Base-by-base conservation (phyloP, 441 rosid genomes). In the Croton setiger region DNA sequence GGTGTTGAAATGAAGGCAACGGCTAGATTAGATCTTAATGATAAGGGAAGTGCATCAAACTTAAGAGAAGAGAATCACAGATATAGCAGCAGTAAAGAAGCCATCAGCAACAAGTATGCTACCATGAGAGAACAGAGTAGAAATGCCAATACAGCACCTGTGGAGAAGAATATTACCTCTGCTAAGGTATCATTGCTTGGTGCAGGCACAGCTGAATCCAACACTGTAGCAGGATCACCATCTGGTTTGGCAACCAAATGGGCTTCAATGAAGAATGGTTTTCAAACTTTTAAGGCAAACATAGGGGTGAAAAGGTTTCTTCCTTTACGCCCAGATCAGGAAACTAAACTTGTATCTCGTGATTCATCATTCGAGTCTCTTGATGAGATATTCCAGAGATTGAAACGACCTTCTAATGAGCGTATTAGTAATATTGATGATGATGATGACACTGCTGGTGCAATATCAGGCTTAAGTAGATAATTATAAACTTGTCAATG, bases 311-410 rank as follows among this genome's bases (percentile, higher is more conserved):
- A 83, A 73, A 91, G 76, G 71, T 88, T 92, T 78, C 83, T 89
- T 59, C 93, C 96, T 27, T 1, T 87, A 61, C 83, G 83, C 39
- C 96, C 85, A 75, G 78, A 39, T 20, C 87, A 74, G 78, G 92
- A 90, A 76, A 74, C 82, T 54, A 69, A 61, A 60, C 68, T 68
- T 0, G 21, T 76, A 20, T 73, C 91, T 21, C 89, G 20, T 57
- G 75, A 39, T 23, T 80, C 91, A 45, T 82, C 86, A 35, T 81
- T 83, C 0, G 97, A 92, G 63, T 88, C 92, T 33, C 85, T 91
- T 0, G 97, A 92, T 45, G 96, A 88, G 73, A 95, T 92, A 80
- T 92, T 92, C 77, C 98, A 91, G 79, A 91, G 91, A 76, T 64
- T 96, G 83, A 92, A 87, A 82, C 85, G 84, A 15, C 92, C 91